phyloP scores from a whole-genome alignment of 441 rosid species.

The Euphorbia celastroides region DNA sequence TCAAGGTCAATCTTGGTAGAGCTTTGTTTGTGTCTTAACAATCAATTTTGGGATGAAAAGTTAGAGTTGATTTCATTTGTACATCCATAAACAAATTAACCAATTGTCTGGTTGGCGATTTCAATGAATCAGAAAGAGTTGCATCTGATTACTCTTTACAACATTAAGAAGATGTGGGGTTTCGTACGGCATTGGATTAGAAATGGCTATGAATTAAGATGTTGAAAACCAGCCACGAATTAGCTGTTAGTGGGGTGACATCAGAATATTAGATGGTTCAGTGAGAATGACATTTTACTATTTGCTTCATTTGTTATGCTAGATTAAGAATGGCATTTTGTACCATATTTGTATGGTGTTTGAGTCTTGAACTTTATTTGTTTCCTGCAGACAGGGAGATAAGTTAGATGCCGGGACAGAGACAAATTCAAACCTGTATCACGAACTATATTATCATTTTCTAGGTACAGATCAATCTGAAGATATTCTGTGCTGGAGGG shows the following conservation, averaged over 20 bases:
- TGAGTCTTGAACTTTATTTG: conserved; percentile 3
- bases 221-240: background rate
- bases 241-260: background rate
- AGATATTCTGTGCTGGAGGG: conserved; percentile 91
- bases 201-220: background rate
- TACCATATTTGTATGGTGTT: background rate
- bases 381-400: conserved; percentile 63
- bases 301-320: background rate
- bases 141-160: background rate
- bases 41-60: background rate
- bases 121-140: background rate
- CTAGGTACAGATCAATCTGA: conserved; percentile 78
- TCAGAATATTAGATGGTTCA: background rate
- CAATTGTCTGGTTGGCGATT: background rate
- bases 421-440: conserved; percentile 72
- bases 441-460: conserved; percentile 76
- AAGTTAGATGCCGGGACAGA: conserved; percentile 87
- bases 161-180: background rate
- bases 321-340: background rate
- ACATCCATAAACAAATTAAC: background rate
- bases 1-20: too few relatives aligned
- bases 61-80: background rate
- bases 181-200: too few relatives aligned
- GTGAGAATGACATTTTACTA: background rate
- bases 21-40: too few relatives aligned